Base-by-base conservation (phyloP, 2,329 filamentous ascomycete genomes). In the Lecanicillium sp. region DNA sequence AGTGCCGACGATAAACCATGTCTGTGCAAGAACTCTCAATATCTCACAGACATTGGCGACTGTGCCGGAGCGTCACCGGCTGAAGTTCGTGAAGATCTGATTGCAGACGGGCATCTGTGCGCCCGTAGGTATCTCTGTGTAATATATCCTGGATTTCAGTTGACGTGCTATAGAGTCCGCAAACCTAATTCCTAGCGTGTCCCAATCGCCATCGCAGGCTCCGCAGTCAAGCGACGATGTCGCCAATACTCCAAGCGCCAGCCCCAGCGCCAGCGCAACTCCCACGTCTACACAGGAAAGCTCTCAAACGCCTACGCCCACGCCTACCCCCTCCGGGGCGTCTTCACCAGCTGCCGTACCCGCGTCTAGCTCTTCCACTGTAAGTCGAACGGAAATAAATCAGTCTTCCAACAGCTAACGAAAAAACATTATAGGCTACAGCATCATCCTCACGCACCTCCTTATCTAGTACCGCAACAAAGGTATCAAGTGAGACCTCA, bases 31-130 rank as follows among this genome's bases (percentile, higher is more conserved):
- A 58, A 58, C 9, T 38, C 51, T 1, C 49, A 49, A 15, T 64
- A 64, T 38, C 33, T 49, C 19, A 49, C 49, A 39, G 62, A 60
- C n/a, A 55, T 69, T 33, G 49, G 53, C 16, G 64, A 68, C 35
- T 70, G 67, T 41, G 57, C 63, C 25, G 49, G 42, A 49, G 44
- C 29, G 52, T 49, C 30, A 47, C 43, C 43, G 11, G 45, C 44
- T 17, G 49, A 51, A 25, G 45, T 55, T 22, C 37, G 39, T 11
- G 40, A 37, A 9, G 44, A 38, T 17, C 38, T 58, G 9, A 37
- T 40, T 11, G 35, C 34, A 14, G 28, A 14, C 17, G 16, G 32
- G 9, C 25, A 35, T 18, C 41, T 42, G 22, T 44, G 44, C 17
- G 4, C 33, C 3, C 25, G 42, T 33, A 43, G 17, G 37, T 45